Base-by-base conservation (phyloP, 2,329 filamentous ascomycete genomes). In the Alternaria triticina region DNA sequence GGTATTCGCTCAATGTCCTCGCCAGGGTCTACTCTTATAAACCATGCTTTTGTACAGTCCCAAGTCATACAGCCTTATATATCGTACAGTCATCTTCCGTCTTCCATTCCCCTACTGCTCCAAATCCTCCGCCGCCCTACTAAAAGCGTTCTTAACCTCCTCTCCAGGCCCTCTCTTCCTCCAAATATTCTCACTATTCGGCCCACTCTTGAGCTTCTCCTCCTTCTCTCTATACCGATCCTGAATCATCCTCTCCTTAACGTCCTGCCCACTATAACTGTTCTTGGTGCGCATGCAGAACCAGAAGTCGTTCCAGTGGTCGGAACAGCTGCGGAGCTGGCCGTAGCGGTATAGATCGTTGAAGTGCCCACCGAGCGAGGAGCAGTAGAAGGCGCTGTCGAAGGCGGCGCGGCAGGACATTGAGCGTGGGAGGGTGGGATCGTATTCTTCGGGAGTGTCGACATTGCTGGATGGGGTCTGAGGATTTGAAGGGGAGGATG, bases 251-350 rank as follows among this genome's bases (percentile, higher is more conserved):
- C 81, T 86, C 63, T 87, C 88, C 72, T 88, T 88, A 33, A 67
- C 67, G 69, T 88, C 82, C 46, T 85, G 81, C 23, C 87, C 86
- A 0, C 85, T 80, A 74, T 89, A 89, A 2, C 86, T 86, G 22
- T 73, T 72, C 73, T 91, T 89, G 40, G 89, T 90, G 68, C 92
- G 90, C 94, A 98, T 97, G 85, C 96, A 99, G 83, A 97, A 95
- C 92, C 94, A 97, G 81, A 97, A 98, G 80, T 97, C 92, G 65
- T 90, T 87, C 94, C 95, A 97, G 67, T 94, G 90, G 70, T 96
- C 91, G 65, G 85, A 88, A 85, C 96, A 99, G 4, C 87, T 86
- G 47, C 90, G 88, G 74, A 97, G 83, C 45, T 85, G 83, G 65
- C 96, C 96, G 77, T 93, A 90, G 43, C 96, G 91, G 85, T 98